phyloP scores from a whole-genome alignment of 306 rosid species.

The Adenanthera pavonina region DNA sequence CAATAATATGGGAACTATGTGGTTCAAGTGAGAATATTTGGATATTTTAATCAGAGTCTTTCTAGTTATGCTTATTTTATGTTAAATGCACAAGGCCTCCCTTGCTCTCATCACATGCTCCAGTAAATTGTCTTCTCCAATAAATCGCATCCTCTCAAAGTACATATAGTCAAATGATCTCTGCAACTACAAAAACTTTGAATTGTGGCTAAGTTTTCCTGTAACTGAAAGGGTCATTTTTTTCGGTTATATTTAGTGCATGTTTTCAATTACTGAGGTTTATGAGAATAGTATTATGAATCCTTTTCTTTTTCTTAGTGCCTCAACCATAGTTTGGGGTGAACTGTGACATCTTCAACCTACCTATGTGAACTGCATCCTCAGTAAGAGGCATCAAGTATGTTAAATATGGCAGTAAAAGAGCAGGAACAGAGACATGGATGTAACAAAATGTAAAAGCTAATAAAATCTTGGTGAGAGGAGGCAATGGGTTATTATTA shows the following conservation, averaged over 20 bases:
- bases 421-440: background rate
- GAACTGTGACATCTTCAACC: slow-evolving; percentile 4
- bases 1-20: slow-evolving; percentile 66
- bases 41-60: slow-evolving; percentile 3
- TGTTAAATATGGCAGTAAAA: background rate
- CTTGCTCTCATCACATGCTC: background rate
- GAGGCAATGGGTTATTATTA: background rate
- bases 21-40: slow-evolving; percentile 55
- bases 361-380: background rate
- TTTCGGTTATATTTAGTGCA: background rate
- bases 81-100: background rate
- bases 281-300: background rate
- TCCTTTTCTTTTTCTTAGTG: background rate
- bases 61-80: slow-evolving; percentile 4
- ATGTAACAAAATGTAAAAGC: background rate
- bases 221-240: background rate
- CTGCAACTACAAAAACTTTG: background rate
- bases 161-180: background rate
- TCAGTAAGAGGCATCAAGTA: background rate
- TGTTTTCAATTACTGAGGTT: background rate
- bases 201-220: background rate
- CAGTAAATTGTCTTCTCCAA: slow-evolving; percentile 1
- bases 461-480: slow-evolving; percentile 1
- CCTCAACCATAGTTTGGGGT: background rate
- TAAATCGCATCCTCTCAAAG: background rate